Percentiles rank a stretch among this genome's conserved stretches.
These are phyloP conservation scores for Thinopyrum elongatum DNA, from an alignment of 176 grass and related monocot species.

Conservation along the genomic window DNA sequence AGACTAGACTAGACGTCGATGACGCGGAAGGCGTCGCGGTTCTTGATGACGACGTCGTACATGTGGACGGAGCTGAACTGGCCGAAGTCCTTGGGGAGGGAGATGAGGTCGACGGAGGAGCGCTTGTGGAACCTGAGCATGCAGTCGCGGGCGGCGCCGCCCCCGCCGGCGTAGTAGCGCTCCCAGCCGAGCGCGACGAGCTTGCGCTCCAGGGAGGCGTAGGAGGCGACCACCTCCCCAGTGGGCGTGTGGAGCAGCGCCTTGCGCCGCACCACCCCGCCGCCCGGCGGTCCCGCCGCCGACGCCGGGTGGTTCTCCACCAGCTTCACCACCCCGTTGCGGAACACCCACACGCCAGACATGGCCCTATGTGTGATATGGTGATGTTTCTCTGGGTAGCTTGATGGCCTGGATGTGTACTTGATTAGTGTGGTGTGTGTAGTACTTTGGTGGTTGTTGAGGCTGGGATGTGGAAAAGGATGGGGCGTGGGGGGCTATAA, in stretches of 20 bases:
- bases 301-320: conserved; percentile 59
- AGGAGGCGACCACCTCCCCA: conserved; percentile 64
- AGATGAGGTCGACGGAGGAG: conserved; percentile 83
- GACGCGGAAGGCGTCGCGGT: conserved; percentile 77
- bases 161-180: conserved; percentile 49
- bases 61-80: conserved; percentile 83
- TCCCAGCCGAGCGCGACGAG: conserved; percentile 77
- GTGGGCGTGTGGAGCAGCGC: conserved; percentile 60
- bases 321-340: conserved; percentile 74
- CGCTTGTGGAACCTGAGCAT: conserved; percentile 83
- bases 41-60: conserved; percentile 96
- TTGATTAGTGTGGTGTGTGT: not conserved
- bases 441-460: not conserved
- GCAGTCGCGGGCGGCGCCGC: not conserved
- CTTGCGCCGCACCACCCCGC: conserved; percentile 43
- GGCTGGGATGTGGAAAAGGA: conserved; percentile 1
- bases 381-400: not conserved
- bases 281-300: not conserved
- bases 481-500: conserved; percentile 12
- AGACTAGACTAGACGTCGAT: conserved; percentile 39
- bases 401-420: not conserved
- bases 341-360: conserved; percentile 96
- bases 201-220: conserved; percentile 73
- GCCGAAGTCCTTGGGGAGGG: conserved; percentile 67
- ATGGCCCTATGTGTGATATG: conserved; percentile 17